Evolutionary conservation across 768 basidiomycete species (phyloP), one percentile per base, ranked within the genome.

Genomic region (Glaciozyma martinii): DNA sequence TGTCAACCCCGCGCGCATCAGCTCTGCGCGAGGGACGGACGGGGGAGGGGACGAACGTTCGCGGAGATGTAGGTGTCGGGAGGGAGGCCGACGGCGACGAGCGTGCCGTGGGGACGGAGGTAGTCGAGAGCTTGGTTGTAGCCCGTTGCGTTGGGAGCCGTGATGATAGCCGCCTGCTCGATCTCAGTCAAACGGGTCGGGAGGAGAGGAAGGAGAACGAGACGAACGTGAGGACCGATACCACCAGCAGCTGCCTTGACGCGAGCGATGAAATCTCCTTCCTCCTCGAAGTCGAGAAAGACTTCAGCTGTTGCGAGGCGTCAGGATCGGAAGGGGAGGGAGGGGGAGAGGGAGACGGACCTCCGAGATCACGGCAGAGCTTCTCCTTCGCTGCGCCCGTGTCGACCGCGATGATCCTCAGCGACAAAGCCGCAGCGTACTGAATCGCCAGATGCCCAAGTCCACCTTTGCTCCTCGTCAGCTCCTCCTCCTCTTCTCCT

Each of bases 181-280:
- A 19, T 18, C 27, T 25, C 43, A 15, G 50, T 37, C 15, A 1
- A 1, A 32, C 27, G 25, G 5, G 8, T 19, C 6, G 5, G 19
- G n/a, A 19, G 15, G 10, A 10, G 40, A 27, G 16, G 3, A 44
- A 5, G 83, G 43, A 80, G 74, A 91, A 88, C 1, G 89, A 83
- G 27, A 90, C 90, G 15, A 88, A 89, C 73, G 74, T 92, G 89
- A 1, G 90, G 84, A 27, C 90, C 90, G 88, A 90, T 53, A 12
- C 88, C 89, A 33, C 76, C 81, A 0, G 70, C 66, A 12, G 85
- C 84, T 0, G 82, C 81, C 55, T 67, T 71, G 66, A 71, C 49
- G 8, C 77, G 81, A 74, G 82, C 81, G 71, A 92, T 82, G 19
- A 85, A 85, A 29, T 75, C 77, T 57, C 90, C 78, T 70, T 90